phyloP scores from a whole-genome alignment of 2,329 filamentous ascomycete genomes.

The Fusarium sp. region DNA sequence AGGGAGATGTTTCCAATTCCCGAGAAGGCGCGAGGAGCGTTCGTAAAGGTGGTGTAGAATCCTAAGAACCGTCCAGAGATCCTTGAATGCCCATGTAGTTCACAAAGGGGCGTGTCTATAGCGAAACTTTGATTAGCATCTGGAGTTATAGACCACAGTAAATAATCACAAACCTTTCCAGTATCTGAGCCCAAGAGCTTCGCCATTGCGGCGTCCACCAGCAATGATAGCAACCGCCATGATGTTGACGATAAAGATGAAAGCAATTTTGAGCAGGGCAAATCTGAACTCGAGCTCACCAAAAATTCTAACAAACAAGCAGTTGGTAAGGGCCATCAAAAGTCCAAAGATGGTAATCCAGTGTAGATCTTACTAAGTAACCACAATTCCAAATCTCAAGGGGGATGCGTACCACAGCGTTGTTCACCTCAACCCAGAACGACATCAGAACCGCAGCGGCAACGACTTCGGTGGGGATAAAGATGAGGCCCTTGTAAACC shows the following conservation, averaged over 20 bases:
- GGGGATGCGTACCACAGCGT: neutral
- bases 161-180: neutral
- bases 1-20: neutral
- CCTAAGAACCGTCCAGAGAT: neutral
- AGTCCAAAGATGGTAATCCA: neutral
- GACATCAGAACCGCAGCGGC: slow-evolving; percentile 12
- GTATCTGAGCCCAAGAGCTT: too few species aligned
- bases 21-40: neutral
- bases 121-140: neutral
- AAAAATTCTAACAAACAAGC: neutral
- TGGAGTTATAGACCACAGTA: neutral
- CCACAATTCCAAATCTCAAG: neutral
- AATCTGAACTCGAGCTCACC: slow-evolving; percentile 15
- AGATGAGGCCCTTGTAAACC: neutral
- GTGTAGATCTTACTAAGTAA: neutral
- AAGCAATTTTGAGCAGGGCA: slow-evolving; percentile 5
- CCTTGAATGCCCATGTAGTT: neutral
- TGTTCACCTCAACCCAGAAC: slow-evolving; percentile 7
- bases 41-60: neutral
- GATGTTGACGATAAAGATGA: slow-evolving; percentile 8
- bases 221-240: neutral
- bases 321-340: neutral
- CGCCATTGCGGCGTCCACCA: neutral
- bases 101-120: neutral
- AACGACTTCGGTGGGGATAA: slow-evolving; percentile 8